Evolutionary conservation across 1,284 basidiomycete species (phyloP), one percentile per base, ranked within the genome.

Genomic region (Tylopilus sp.): DNA sequence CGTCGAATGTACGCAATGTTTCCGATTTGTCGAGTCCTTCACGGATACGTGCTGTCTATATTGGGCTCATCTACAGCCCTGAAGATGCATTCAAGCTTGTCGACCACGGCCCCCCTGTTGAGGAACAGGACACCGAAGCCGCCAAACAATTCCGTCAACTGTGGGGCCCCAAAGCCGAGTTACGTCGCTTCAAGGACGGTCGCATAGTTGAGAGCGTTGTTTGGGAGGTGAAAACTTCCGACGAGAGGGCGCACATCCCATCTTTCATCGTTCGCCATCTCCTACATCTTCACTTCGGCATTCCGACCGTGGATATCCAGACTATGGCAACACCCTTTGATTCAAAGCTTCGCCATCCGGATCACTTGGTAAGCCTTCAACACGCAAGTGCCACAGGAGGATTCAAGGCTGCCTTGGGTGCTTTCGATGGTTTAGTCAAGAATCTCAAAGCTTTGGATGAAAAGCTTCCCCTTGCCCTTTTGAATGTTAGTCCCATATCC

Each of bases 171-270:
- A 91, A 92, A 64, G 86, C 95, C 0, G 96, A 99, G 66, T 74
- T 98, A 18, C 81, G 97, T n/a, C 82, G 96, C 16, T 99, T 99
- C 77, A 95, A 97, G 67, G 95, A 99, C 61, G 96, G 96, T 0
- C 79, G 87, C 6, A 98, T 99, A 54, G 67, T 82, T 7, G 92
- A 98, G 68, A 93, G 90, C 63, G 92, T 99, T 12, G 93, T 98
- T 0, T 99, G 97, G 97, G 81, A 88, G 7, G 79, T 86, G 13
- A 77, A 76, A 54, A 82, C 75, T 6, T 74, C 76, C 0, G 89
- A 92, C 53, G 91, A 94, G 55, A 84, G 90, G 8, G 76, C 82
- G 2, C 79, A 85, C 44, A 85, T 99, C 34, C 92, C 94, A 0
- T 71, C 76, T 8, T 77, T 81, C 63, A 82, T 98, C 56, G 78